A percentile compares a stretch with the other conserved stretches of the same genome.
phyloP scores from a whole-genome alignment of 148 eudicot genomes.

The Fagopyrum tataricum region DNA sequence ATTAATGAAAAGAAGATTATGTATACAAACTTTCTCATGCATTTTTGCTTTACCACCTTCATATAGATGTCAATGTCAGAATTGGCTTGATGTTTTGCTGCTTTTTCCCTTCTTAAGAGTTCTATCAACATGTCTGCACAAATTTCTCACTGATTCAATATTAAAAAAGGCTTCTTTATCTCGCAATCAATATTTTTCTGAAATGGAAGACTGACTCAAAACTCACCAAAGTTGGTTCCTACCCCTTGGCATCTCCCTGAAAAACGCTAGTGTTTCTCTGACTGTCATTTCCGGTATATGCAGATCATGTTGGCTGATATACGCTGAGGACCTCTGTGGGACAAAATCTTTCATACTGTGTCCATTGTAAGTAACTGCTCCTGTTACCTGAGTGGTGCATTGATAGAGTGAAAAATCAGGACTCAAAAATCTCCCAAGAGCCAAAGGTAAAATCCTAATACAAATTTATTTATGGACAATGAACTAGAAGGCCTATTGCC shows the following conservation, averaged over 20 bases:
- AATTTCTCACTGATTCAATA: background rate
- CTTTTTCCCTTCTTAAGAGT: constrained; percentile 14
- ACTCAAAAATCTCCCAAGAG: background rate
- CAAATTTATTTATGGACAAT: too few relatives aligned
- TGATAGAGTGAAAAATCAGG: background rate
- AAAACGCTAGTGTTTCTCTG: constrained; percentile 54
- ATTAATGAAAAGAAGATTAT: background rate
- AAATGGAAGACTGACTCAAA: background rate
- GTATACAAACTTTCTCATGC: background rate
- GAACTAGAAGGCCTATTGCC: too few relatives aligned
- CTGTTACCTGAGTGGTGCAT: too few relatives aligned
- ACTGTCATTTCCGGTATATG: constrained; percentile 65
- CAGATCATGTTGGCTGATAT: constrained; percentile 57
- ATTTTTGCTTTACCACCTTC: constrained; percentile 8
- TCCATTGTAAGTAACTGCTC: constrained; percentile 54
- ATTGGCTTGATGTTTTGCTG: constrained; percentile 11
- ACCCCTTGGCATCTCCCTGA: constrained; percentile 71
- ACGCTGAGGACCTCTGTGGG: constrained; percentile 58
- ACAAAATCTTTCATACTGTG: constrained; percentile 51
- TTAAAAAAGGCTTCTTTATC: background rate
- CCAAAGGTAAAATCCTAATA: too few relatives aligned
- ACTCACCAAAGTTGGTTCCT: constrained; percentile 51
- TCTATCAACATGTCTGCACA: constrained; percentile 16
- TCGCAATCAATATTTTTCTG: background rate
- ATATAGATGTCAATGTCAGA: constrained; percentile 15